A percentile compares a stretch with the other conserved stretches of the same genome.
Conservation (phyloP, 768 basidiomycete species). For the Hypholoma fasciculare region DNA sequence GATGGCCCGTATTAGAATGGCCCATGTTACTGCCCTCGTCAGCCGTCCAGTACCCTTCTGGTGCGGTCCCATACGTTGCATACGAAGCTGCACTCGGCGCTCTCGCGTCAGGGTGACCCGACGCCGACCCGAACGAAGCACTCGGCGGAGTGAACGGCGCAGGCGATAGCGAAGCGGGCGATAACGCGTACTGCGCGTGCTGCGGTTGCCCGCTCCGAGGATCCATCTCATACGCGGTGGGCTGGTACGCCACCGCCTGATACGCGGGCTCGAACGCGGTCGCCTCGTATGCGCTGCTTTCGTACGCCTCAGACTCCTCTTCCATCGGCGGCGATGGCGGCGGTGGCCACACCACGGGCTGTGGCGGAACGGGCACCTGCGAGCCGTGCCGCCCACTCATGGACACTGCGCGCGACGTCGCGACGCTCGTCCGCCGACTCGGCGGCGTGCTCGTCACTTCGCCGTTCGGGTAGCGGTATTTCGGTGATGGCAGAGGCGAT, state of each 20-base stretch:
- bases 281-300: not conserved
- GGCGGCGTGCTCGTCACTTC: conserved; percentile 46
- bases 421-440: conserved; percentile 37
- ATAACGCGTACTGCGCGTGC: not conserved
- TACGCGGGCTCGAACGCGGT: not conserved
- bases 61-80: conserved; percentile 45
- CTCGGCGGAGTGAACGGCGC: not conserved
- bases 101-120: conserved; percentile 15
- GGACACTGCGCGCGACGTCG: conserved; percentile 26
- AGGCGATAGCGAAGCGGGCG: not conserved
- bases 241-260: not conserved
- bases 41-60: conserved; percentile 40
- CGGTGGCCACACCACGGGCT: conserved; percentile 12
- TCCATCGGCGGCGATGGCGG: conserved; percentile 6
- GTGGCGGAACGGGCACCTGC: conserved; percentile 29
- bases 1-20: not conserved
- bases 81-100: conserved; percentile 37
- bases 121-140: not conserved
- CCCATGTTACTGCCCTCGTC: conserved; percentile 20
- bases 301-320: not conserved
- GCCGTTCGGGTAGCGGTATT: conserved; percentile 45
- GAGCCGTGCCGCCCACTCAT: conserved; percentile 16
- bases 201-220: conserved; percentile 29
- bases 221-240: conserved; percentile 37
- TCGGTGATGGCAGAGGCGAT: conserved; percentile 58